Evolutionary conservation across 371 early-diverging fungal genomes (phyloP).

Genomic region (Mortierella sp.): DNA sequence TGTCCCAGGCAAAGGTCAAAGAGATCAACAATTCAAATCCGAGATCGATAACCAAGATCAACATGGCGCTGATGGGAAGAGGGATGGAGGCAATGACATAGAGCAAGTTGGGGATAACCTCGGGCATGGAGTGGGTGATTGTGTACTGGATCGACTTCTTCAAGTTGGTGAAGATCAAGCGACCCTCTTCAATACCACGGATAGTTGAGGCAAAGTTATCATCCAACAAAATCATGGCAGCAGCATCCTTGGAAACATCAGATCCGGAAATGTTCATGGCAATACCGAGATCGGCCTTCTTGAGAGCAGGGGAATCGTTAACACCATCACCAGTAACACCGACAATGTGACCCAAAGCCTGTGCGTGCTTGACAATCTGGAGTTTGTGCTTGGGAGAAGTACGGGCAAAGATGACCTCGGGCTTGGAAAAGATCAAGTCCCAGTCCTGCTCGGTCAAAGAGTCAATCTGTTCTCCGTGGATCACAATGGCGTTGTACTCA

Average conservation of each 20-base stretch:
- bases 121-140: conserved; percentile 89
- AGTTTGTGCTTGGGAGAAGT: conserved; percentile 94
- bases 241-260: conserved; percentile 97
- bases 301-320: conserved; percentile 94
- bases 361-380: conserved; percentile 87
- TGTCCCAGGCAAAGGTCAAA: conserved; percentile 94
- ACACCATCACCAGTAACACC: conserved; percentile 97
- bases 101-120: conserved; percentile 86
- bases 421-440: conserved; percentile 88
- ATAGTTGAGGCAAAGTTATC: conserved; percentile 95
- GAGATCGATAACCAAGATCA: conserved; percentile 92
- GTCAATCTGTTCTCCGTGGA: conserved; percentile 93
- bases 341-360: conserved; percentile 89
- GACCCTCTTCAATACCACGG: conserved; percentile 92
- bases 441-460: conserved; percentile 85
- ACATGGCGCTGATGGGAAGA: conserved; percentile 82
- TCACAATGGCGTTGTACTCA: conserved; percentile 91
- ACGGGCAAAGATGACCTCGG: conserved; percentile 93
- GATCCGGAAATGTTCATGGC: conserved; percentile 96
- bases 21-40: conserved; percentile 93
- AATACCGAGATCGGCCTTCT: conserved; percentile 97
- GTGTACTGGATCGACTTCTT: conserved; percentile 96
- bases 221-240: conserved; percentile 96
- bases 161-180: conserved; percentile 94
- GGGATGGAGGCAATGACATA: conserved; percentile 93